These are phyloP conservation scores for Gracilaria vermiculophylla DNA, from an alignment of 23 red algal genomes.

Conservation along the genomic window DNA sequence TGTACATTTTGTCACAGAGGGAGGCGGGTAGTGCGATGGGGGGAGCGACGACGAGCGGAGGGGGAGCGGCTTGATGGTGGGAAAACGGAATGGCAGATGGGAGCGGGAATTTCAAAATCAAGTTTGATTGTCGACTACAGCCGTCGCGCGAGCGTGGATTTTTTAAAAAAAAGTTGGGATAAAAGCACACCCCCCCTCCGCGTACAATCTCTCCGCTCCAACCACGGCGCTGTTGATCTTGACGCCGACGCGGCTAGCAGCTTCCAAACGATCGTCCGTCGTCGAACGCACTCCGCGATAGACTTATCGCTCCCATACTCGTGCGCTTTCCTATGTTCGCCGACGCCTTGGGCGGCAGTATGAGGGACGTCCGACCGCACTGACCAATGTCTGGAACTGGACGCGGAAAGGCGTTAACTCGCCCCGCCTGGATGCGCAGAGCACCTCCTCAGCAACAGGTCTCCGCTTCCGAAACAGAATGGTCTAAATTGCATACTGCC, in stretches of 20 bases:
- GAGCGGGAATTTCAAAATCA: conserved; percentile 43
- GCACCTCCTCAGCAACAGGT: background rate
- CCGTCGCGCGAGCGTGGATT: background rate
- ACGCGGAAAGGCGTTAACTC: conserved; percentile 65
- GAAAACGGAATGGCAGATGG: background rate
- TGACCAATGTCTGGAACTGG: conserved; percentile 47
- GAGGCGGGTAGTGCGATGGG: background rate
- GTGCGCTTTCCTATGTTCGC: background rate
- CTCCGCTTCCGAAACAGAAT: conserved; percentile 15
- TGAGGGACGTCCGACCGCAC: background rate
- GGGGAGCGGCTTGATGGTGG: background rate
- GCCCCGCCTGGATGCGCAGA: conserved; percentile 69
- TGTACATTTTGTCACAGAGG: background rate
- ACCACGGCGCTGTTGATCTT: too few species aligned
- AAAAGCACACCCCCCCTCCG: background rate
- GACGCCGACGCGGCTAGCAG: background rate
- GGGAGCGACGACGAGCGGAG: background rate
- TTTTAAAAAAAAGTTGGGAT: background rate
- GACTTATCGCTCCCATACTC: background rate
- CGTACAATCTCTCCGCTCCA: too few species aligned
- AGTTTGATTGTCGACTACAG: background rate
- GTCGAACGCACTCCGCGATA: background rate
- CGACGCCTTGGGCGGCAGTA: background rate
- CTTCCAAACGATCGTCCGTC: background rate
- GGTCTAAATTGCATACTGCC: conserved; percentile 16